A percentile compares a stretch with the other conserved stretches of the same genome.
Conservation (phyloP, 176 grass and related monocot species). For the Avena sativa region DNA sequence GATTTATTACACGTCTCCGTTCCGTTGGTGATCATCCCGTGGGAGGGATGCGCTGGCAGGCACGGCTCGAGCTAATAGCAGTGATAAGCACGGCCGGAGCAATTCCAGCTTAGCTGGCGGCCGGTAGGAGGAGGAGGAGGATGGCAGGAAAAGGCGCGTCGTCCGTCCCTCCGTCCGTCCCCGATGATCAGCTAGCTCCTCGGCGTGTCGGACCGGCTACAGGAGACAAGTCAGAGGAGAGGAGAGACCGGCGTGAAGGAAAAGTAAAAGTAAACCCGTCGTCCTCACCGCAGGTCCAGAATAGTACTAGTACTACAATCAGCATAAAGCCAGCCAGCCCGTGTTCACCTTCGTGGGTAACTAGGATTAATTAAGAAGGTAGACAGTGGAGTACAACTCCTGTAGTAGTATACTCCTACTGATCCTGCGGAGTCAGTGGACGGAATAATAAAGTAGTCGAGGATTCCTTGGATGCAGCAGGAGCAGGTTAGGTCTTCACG, state of each 20-base stretch:
- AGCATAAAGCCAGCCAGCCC: background rate
- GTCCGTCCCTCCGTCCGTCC: too few species aligned
- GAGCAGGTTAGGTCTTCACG: constrained; percentile 33
- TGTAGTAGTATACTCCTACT: too few species aligned
- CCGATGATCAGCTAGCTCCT: background rate
- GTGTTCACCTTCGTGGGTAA: background rate
- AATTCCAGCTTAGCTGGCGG: background rate
- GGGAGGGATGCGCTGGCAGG: background rate
- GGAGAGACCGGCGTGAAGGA: background rate
- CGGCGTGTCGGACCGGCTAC: constrained; percentile 30
- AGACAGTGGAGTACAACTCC: background rate
- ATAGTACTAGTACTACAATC: background rate
- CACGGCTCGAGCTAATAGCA: too few species aligned
- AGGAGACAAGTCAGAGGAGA: constrained; percentile 22
- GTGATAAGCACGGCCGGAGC: background rate
- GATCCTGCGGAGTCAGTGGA: background rate
- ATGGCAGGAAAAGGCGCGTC: background rate
- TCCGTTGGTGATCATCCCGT: background rate
- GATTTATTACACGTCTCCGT: background rate
- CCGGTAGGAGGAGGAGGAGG: background rate
- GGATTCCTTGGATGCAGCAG: constrained; percentile 55
- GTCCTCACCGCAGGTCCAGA: background rate
- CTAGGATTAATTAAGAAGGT: background rate
- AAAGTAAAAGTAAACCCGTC: background rate
- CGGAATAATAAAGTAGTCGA: background rate